Evolutionary conservation across 352 stramenopile genomes (phyloP).

Genomic region (Pythium diclinum): DNA sequence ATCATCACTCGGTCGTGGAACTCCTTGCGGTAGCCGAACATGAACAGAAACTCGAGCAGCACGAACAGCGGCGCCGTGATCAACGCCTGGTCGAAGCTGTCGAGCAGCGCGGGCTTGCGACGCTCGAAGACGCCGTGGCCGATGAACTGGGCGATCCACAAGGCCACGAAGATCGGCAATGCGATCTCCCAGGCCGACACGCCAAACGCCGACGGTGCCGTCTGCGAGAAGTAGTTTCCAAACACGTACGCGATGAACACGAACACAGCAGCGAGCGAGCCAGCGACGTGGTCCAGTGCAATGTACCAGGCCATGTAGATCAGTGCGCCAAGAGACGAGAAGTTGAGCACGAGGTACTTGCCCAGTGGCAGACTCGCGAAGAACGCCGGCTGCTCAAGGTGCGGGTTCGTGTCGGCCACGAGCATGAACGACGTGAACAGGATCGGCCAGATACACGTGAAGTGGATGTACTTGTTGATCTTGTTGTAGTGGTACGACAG

Average conservation of each 20-base stretch:
- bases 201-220: conserved; percentile 35
- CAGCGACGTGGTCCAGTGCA: conserved; percentile 50
- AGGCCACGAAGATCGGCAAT: conserved; percentile 47
- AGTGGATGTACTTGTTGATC: conserved; percentile 80
- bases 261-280: conserved; percentile 47
- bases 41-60: conserved; percentile 73
- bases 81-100: conserved; percentile 80
- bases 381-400: conserved; percentile 28
- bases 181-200: conserved; percentile 50
- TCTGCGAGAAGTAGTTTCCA: conserved; percentile 52
- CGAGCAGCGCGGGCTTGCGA: conserved; percentile 77
- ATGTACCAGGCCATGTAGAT: conserved; percentile 87
- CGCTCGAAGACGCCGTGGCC: conserved; percentile 85
- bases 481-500: conserved; percentile 82
- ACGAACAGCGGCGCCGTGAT: conserved; percentile 87
- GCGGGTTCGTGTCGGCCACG: conserved; percentile 40
- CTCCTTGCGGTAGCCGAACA: conserved; percentile 70
- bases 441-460: conserved; percentile 85
- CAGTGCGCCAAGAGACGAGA: conserved; percentile 40
- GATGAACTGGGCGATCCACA: conserved; percentile 82
- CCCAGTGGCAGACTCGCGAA: conserved; percentile 31
- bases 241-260: conserved; percentile 58
- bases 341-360: conserved; percentile 65
- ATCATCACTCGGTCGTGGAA: conserved; percentile 59
- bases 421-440: conserved; percentile 73